Base-by-base conservation (phyloP, 257 asterid species). In the Solanum infundibuliforme region DNA sequence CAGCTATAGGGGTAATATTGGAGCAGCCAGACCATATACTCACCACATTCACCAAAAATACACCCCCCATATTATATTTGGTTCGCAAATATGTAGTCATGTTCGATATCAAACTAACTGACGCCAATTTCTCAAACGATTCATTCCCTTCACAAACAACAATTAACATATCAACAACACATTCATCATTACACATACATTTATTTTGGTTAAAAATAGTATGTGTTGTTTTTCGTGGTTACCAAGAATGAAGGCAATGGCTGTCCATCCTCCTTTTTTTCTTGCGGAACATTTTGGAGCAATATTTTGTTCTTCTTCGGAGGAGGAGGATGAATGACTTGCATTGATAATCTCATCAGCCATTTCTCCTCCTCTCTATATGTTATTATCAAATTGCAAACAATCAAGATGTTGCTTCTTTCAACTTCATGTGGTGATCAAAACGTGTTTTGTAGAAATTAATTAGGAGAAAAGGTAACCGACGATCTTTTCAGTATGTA, bases 61-160 rank as follows among this genome's bases (percentile, higher is more conserved):
- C 88, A 3, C 98, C 98, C 8, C 86, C 89, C 90, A 96, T 23
- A 87, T 96, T 95, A 91, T 94, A 96, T 79, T 91, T 90, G 0
- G 93, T 91, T 0, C 92, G 94, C 35, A 96, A 88, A 85, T 96
- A 96, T 5, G 95, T 89, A 4, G 96, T 94, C 69, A 96, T 87
- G 90, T 96, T 96, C 1, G 95, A 89, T 4, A 91, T 87, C 87
- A 96, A 91, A 92, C 98, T 93, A 93, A 95, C 94, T 21, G 99
- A 94, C 1, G 98, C 99, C 91, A 96, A 36, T 86, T 96, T 96
- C 93, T 96, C 99, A 86, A 96, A 96, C n/a, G 98, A 92, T 85
- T 96, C 99, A 83, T 96, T 95, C 20, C 94, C 98, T 93, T 76
- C 38, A 81, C 39, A 41, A 29, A 43, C 8, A 29, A 34, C 13